Evolutionary conservation across 2,329 filamentous ascomycete genomes (phyloP).

Genomic region (Colletotrichum ledebouriae): DNA sequence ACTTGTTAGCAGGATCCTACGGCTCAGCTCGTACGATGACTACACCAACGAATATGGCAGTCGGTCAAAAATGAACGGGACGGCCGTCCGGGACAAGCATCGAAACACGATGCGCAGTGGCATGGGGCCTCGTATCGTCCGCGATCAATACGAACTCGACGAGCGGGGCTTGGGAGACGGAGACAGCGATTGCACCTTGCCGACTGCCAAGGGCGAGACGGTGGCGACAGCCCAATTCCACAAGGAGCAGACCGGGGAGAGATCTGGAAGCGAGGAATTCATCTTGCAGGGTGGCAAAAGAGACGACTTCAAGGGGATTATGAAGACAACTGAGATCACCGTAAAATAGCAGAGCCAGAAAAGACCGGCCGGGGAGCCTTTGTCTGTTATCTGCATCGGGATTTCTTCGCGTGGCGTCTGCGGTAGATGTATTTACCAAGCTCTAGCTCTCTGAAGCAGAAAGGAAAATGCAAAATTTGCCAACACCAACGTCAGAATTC

Average conservation of each 20-base stretch:
- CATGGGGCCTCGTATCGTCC: not conserved
- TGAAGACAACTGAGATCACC: slow-evolving; percentile 7
- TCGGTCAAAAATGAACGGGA: not conserved
- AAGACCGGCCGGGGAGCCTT: too few species aligned
- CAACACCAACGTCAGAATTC: too few species aligned
- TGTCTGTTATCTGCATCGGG: too few species aligned
- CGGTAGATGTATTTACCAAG: too few species aligned
- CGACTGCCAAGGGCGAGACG: slow-evolving; percentile 1
- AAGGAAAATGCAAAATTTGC: too few species aligned
- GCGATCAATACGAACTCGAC: slow-evolving; percentile 15
- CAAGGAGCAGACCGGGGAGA: not conserved
- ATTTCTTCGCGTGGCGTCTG: too few species aligned
- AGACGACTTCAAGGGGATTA: not conserved
- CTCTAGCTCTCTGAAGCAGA: too few species aligned
- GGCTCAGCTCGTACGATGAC: slow-evolving; percentile 40
- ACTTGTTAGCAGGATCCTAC: slow-evolving; percentile 49
- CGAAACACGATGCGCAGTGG: not conserved
- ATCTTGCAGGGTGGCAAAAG: not conserved
- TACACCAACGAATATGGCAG: not conserved
- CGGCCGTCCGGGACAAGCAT: not conserved
- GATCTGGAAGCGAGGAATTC: slow-evolving; percentile 1
- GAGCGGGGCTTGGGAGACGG: not conserved
- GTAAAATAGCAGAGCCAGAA: not conserved
- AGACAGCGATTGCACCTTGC: slow-evolving; percentile 5
- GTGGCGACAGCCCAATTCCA: slow-evolving; percentile 1